Percentiles rank a stretch among this genome's conserved stretches.
Conservation (phyloP, 371 early-diverging fungal genomes). For the Chytridiales sp. region DNA sequence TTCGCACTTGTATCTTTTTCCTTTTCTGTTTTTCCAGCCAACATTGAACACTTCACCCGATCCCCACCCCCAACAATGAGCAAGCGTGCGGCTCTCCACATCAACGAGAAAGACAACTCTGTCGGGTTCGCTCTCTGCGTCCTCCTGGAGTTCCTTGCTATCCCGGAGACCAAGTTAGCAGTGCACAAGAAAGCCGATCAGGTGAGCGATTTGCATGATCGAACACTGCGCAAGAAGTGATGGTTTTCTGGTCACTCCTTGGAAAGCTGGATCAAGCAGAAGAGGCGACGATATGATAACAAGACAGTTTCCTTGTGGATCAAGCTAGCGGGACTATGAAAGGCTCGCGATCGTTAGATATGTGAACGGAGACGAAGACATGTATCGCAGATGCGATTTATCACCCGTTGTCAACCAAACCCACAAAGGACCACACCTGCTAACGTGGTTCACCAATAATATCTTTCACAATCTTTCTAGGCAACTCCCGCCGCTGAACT, state of each 20-base stretch:
- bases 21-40: no score
- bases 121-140: slow-evolving; percentile 2
- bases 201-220: neutral
- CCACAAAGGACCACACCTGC: no score
- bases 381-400: no score
- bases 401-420: no score
- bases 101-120: slow-evolving; percentile 2
- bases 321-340: no score
- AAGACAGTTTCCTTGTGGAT: no score
- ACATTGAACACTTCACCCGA: no score
- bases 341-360: no score
- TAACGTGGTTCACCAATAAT: no score
- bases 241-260: neutral
- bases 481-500: slow-evolving; percentile 16
- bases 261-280: neutral
- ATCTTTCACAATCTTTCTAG: slow-evolving; percentile 3
- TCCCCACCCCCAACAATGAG: neutral
- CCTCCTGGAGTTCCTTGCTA: slow-evolving; percentile 9
- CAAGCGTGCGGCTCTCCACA: slow-evolving; percentile 1
- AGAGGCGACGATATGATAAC: no score
- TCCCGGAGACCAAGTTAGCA: slow-evolving; percentile 5
- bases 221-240: neutral
- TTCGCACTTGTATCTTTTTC: no score
- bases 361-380: no score
- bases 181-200: slow-evolving; percentile 13